Evolutionary conservation across 805 yeast genomes (phyloP).

Genomic region (Ogataea ramenticola): DNA sequence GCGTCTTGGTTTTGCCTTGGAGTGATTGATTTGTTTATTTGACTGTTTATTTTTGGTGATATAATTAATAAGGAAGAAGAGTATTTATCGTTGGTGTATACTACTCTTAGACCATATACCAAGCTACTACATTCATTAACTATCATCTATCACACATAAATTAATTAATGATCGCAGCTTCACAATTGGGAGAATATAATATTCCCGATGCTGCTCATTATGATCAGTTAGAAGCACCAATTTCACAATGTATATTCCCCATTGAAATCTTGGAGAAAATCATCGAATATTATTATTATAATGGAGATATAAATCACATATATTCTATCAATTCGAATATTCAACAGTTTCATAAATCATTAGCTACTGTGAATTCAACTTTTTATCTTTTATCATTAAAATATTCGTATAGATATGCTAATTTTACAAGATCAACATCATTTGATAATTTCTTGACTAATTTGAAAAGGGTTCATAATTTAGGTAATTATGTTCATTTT

Average conservation of each 20-base stretch:
- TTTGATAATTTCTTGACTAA: slow-evolving; percentile 65
- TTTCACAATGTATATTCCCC: slow-evolving; percentile 12
- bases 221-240: not conserved
- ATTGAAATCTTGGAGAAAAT: slow-evolving; percentile 26
- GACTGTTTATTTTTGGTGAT: too few species aligned
- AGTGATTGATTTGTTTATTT: too few species aligned
- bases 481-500: slow-evolving; percentile 60
- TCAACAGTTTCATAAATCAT: slow-evolving; percentile 19
- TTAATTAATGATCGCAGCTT: not conserved
- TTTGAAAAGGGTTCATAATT: slow-evolving; percentile 29
- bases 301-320: slow-evolving; percentile 19
- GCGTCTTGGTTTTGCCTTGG: too few species aligned
- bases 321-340: slow-evolving; percentile 22
- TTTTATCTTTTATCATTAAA: slow-evolving; percentile 52
- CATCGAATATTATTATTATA: slow-evolving; percentile 21
- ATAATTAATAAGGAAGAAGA: too few species aligned
- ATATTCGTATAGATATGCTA: slow-evolving; percentile 57
- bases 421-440: slow-evolving; percentile 73
- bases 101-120: too few species aligned
- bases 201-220: not conserved
- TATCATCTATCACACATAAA: too few species aligned
- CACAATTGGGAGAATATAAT: not conserved
- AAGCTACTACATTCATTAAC: not conserved
- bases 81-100: too few species aligned
- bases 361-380: slow-evolving; percentile 42